Base-by-base conservation (phyloP, 345 rosid genomes). In the Corchorus capsularis region DNA sequence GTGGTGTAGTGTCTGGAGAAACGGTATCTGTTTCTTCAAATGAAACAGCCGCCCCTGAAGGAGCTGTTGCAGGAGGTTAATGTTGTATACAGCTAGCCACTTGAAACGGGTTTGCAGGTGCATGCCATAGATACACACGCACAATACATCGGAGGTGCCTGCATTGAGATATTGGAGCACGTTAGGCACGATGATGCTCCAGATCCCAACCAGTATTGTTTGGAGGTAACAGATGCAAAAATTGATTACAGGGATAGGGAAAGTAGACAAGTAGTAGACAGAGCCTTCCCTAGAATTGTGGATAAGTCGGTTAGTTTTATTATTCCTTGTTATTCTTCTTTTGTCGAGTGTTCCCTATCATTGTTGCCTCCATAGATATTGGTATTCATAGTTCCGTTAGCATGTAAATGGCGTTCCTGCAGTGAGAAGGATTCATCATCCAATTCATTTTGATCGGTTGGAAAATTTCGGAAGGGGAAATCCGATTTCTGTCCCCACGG, bases 11-110 rank as follows among this genome's bases (percentile, higher is more conserved):
- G 16, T 82, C 87, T 34, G 89, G 73, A 15, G 89, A 81, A 79
- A 80, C 79, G 6, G 75, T 34, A 67, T 55, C 87, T 75, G 61
- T 73, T 72, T 74, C 86, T 47, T 81, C 89, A 46, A 84, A 74
- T 77, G 92, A 87, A 75, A 57, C 86, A 4, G 52, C 73, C 39
- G 83, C 84, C 37, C 75, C 81, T 19, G 90, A 85, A 78, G 79
- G 69, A 39, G 82, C 85, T 67, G 76, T 80, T 43, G 39, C 78
- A 17, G 74, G 83, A 75, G 78, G 85, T 76, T 80, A 79, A 61
- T 61, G 20, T 57, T 34, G n/a, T 68, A 7, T 50, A 22, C 35
- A 3, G 34, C 37, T 35, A 45, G 57, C 15, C 11, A 8, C 49
- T 9, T 35, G 73, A 34, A 64, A 69, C 56, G 17, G 70, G 80